A percentile compares a stretch with the other conserved stretches of the same genome.
Evolutionary conservation across 2,329 filamentous ascomycete genomes (phyloP).

Genomic region (Akanthomyces uredinophilus): DNA sequence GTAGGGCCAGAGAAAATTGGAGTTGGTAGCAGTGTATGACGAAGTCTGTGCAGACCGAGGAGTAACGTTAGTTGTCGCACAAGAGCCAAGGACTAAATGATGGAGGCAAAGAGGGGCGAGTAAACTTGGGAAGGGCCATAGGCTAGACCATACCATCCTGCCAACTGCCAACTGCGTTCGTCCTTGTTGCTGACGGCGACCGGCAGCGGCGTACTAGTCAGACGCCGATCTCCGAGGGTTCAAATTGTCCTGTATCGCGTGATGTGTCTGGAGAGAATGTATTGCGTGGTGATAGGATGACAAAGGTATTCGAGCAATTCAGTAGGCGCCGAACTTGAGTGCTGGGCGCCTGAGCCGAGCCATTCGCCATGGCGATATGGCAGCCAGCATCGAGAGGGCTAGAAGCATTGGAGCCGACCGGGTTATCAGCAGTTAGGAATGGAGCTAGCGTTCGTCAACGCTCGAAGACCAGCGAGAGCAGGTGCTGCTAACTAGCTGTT

Average conservation of each 20-base stretch:
- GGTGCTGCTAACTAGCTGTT: neutral
- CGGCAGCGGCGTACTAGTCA: neutral
- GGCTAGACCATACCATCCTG: neutral
- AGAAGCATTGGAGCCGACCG: neutral
- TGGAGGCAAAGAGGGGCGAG: neutral
- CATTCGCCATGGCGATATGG: neutral
- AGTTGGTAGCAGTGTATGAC: neutral
- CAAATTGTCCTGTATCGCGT: neutral
- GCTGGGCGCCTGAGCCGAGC: neutral
- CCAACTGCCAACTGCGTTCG: neutral
- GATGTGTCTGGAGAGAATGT: neutral
- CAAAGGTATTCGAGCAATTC: neutral
- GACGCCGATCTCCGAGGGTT: conserved; percentile 6
- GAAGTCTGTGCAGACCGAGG: neutral
- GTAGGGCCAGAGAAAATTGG: neutral
- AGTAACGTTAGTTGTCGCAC: neutral
- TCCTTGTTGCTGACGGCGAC: conserved; percentile 3
- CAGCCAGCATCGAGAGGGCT: neutral
- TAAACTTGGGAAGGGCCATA: neutral
- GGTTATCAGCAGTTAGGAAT: neutral
- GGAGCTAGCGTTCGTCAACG: neutral
- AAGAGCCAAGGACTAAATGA: neutral
- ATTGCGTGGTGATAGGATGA: neutral
- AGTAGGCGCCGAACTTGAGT: neutral
- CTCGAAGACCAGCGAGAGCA: neutral